Evolutionary conservation across 225 moss, liverwort and hornwort genomes (phyloP).

Genomic region (Pseudisothecium myosuroides): DNA sequence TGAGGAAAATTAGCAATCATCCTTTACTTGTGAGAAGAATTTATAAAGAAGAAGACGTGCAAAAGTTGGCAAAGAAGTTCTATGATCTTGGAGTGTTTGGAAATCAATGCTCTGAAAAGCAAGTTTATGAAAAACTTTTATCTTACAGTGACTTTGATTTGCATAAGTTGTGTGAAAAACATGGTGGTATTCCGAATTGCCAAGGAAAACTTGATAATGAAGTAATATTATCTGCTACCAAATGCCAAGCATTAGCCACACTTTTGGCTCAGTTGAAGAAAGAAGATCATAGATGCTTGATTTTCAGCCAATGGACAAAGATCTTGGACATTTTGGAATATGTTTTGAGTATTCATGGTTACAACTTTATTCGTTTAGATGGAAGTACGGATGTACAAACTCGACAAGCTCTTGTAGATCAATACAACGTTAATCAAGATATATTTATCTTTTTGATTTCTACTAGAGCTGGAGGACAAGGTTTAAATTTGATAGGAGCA

Average conservation of each 20-base stretch:
- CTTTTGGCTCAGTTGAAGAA: background rate
- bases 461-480: background rate
- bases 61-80: background rate
- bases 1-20: background rate
- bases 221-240: background rate
- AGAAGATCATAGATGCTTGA: background rate
- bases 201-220: background rate
- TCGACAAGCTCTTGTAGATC: background rate
- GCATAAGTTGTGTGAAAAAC: background rate
- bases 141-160: background rate
- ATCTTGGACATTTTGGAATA: background rate
- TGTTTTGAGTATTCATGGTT: background rate
- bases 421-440: background rate
- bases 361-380: background rate
- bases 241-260: background rate
- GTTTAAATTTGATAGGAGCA: background rate
- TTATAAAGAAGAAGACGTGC: background rate
- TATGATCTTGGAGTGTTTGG: background rate
- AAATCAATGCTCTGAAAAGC: background rate
- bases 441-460: background rate
- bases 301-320: background rate
- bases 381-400: background rate
- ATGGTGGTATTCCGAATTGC: background rate
- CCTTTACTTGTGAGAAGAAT: background rate
- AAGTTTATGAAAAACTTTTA: background rate